Conservation (phyloP, 139 green algal genomes). For the Chlamydomonas sp. region DNA sequence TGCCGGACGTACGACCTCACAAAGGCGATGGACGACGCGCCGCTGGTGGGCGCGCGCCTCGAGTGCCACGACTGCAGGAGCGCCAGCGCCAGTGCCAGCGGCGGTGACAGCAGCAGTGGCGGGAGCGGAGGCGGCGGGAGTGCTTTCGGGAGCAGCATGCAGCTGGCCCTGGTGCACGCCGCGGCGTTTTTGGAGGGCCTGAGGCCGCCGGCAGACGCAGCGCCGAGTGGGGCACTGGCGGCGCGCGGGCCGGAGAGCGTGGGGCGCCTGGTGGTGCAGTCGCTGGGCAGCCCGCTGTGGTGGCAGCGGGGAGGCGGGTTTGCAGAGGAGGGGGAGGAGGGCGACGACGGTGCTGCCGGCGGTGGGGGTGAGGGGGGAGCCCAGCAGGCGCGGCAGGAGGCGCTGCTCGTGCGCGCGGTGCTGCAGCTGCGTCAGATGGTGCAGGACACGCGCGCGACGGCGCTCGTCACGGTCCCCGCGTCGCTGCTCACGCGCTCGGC, state of each 20-base stretch:
- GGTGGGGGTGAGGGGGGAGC: background rate
- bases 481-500: conserved; percentile 27
- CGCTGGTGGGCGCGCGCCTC: no score
- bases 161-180: no score
- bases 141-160: no score
- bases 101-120: no score
- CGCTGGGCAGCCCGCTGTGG: conserved; percentile 37
- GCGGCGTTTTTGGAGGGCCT: no score
- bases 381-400: conserved; percentile 11
- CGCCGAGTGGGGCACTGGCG: no score
- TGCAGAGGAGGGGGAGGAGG: background rate
- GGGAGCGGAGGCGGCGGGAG: no score
- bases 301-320: conserved; percentile 2
- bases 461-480: conserved; percentile 38
- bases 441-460: conserved; percentile 27
- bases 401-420: conserved; percentile 28
- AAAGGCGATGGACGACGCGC: background rate
- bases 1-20: conserved; percentile 67
- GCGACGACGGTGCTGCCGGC: background rate
- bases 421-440: conserved; percentile 17
- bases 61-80: no score
- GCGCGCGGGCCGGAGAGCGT: conserved; percentile 21
- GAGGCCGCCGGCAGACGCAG: no score
- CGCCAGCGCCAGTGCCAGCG: no score
- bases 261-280: conserved; percentile 49